Evolutionary conservation across 73 alveolate genomes (phyloP), one percentile per base, ranked within the genome.

Genomic region (Blepharisma japonicum): DNA sequence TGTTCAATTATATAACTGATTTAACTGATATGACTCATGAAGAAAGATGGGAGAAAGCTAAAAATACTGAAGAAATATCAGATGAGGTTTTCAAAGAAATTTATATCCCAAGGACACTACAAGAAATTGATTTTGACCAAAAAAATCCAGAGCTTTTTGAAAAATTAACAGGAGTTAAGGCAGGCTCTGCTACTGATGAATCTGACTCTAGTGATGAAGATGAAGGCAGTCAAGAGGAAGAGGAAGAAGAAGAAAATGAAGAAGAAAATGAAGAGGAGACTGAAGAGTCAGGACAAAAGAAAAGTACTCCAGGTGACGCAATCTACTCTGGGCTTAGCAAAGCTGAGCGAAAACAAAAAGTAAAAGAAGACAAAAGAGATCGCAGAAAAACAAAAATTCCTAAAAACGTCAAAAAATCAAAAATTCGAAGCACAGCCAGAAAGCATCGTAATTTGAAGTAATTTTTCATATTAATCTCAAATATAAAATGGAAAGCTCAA

Each of bases 321-420:
- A 88, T 78, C 78, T 87, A 79, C 82, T 87, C 81, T 85, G 98
- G 96, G 50, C 81, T 96, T 81, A 80, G 93, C 50, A 95, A 95
- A 83, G 84, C 94, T 86, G 96, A 97, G 83, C 90, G 90, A 88
- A 93, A 95, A 79, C 80, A 87, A 78, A 96, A 93, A 56, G 98
- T 95, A 38, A 93, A 93, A 83, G 99, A 97, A 53, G 98, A 95
- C 66, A 95, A 96, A 71, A 88, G 96, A 70, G 97, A 95, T 78
- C 91, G 93, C 82, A 91, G 98, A 56, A 95, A 96, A 88, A 96
- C 87, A 39, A 96, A 96, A 85, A 83, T 96, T 55, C 97, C 98
- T 6, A 96, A 96, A 80, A 85, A 89, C 84, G 94, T 89, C 80
- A 94, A 96, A 84, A 94, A 96, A 80, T 87, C 83, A 81, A 86